Evolutionary conservation across 495 filamentous ascomycete genomes (phyloP), one percentile per base, ranked within the genome.

Genomic region (Podospora australis): DNA sequence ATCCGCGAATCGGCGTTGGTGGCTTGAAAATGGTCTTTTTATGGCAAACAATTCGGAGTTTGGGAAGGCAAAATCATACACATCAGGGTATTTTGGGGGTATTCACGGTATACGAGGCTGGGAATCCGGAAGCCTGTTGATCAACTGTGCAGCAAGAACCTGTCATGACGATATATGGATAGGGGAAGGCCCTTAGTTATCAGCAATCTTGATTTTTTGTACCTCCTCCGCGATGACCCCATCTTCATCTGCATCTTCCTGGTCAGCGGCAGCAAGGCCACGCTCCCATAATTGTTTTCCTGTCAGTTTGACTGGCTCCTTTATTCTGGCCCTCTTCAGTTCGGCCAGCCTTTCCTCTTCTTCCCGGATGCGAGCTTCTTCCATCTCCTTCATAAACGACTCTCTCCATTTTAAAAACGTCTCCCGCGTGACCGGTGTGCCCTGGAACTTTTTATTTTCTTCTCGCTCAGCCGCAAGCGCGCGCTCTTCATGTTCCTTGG

Each of bases 361-460:
- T 65, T 78, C 66, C 56, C 69, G 75, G 56, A 68, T 65, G 56
- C 80, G 75, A 55, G 74, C 70, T 40, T 89, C 89, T 63, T 84
- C 83, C 74, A 84, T 78, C 68, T 96, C 90, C 62, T 74, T 73
- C 55, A 79, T 64, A 56, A 96, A 99, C n/a, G 58, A 70, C 21
- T 82, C 79, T 49, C 86, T 71, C 94, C 94, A 97, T 53, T 73
- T 77, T 51, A 85, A 58, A 58, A 97, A 99, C 3, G 81, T 84
- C 70, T 94, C 88, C 17, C 75, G 68, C 28, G 80, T 97, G 2
- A 99, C 92, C 30, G 75, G 73, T 41, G 87, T 87, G n/a, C 92
- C 92, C 53, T 90, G 83, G 69, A 99, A 99, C 66, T 96, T 97
- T 46, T 82, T 77, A 63, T 97, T 96, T 72, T 97, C 92, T 65